Evolutionary conservation across 2,329 filamentous ascomycete genomes (phyloP), one percentile per base, ranked within the genome.

Genomic region (Claviceps sp.): DNA sequence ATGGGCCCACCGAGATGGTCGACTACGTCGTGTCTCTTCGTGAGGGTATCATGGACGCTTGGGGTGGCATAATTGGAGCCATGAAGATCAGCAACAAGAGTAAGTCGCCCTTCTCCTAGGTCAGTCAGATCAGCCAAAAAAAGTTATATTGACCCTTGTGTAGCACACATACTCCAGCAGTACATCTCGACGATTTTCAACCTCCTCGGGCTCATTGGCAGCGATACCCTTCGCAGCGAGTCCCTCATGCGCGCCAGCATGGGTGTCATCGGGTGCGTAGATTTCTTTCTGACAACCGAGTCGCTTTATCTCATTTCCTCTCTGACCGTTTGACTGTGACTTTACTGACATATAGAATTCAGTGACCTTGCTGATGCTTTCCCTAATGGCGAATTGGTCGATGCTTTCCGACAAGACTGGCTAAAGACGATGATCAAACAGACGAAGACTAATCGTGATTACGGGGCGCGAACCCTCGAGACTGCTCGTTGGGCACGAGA

Each of bases 31-130:
- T 95, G 57, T 95, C 90, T 20, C 78, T 98, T 47, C 85, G 93
- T 50, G 94, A 98, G 66, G 93, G 91, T 60, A 97, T 98, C 59
- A 95, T 97, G 85, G 93, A 98, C 75, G 93, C 93, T 37, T 98
- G 94, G 90, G 89, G 90, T 62, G 93, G 93, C 59, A 93, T 95
- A 58, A 89, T 98, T 64, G 83, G 91, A 66, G 89, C 93, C 50
- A 89, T 97, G 85, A 95, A 93, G 75, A 71, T 77, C 49, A 87
- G 84, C 62, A 74, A 74, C 62, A 91, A 91, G 75, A 82, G 84
- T 86, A 69, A 68, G 81, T 71, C n/a, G 11, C 20, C 22, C 16
- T 45, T 29, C 6, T 29, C 16, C 22, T 11, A 34, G 29, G 29
- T 16, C n/a, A 16, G 2, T 22, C 14, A 16, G 4, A 20, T 20